phyloP scores from a whole-genome alignment of 345 rosid genomes.

The Excoecaria agallocha region DNA sequence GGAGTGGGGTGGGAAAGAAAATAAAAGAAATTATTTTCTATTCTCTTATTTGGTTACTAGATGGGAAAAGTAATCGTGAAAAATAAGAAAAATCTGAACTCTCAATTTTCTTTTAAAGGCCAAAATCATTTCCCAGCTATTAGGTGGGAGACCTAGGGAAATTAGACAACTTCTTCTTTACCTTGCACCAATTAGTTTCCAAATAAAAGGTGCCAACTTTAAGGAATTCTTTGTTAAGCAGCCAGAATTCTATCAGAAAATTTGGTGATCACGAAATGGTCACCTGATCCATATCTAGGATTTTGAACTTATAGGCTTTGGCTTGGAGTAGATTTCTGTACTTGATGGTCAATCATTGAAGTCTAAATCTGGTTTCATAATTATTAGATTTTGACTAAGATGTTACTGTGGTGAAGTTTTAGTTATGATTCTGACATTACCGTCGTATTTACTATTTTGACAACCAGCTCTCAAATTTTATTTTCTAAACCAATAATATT shows the following conservation, averaged over 20 bases:
- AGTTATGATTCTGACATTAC: background rate
- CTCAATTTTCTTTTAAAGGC: no score
- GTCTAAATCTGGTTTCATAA: background rate
- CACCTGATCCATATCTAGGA: background rate
- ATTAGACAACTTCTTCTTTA: no score
- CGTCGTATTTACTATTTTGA: background rate
- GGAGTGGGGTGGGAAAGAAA: no score
- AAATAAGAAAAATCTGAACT: no score
- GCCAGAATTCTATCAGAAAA: background rate
- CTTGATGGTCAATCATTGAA: background rate
- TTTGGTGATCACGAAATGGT: background rate
- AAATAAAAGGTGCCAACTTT: no score
- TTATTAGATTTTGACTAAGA: background rate
- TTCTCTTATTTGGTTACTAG: no score
- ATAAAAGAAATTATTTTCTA: no score
- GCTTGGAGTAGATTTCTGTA: background rate
- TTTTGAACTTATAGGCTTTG: background rate
- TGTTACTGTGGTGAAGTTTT: background rate
- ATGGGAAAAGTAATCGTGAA: no score
- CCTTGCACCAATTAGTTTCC: no score
- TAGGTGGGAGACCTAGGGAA: no score
- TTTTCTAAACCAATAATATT: background rate
- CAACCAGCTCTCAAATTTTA: background rate
- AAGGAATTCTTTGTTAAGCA: no score
- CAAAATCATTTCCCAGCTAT: no score